These are phyloP conservation scores for Paracamarosporium sp. DNA, from an alignment of 2,329 filamentous ascomycete genomes.

Conservation along the genomic window DNA sequence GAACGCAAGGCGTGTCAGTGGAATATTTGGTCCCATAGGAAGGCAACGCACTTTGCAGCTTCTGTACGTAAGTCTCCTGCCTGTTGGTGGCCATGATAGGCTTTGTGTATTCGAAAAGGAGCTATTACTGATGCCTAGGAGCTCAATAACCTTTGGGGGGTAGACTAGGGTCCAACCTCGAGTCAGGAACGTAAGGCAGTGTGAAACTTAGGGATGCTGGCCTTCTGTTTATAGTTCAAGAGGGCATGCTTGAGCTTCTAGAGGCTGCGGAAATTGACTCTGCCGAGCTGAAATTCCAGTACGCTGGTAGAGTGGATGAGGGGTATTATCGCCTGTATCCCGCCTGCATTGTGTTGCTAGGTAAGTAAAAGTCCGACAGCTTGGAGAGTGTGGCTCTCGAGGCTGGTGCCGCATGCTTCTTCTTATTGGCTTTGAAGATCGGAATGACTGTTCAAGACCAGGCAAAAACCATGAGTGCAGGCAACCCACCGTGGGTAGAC, in stretches of 20 bases:
- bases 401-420: slow-evolving; percentile 21
- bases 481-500: slow-evolving; percentile 20
- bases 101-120: too few relatives aligned
- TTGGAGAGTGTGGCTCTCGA: slow-evolving; percentile 25
- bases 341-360: not conserved
- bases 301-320: slow-evolving; percentile 19
- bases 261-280: slow-evolving; percentile 25
- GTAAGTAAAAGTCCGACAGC: not conserved
- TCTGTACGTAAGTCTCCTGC: slow-evolving; percentile 38
- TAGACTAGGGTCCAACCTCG: slow-evolving; percentile 24
- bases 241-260: slow-evolving; percentile 31
- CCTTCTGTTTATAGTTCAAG: slow-evolving; percentile 40
- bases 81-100: slow-evolving; percentile 31
- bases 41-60: slow-evolving; percentile 37
- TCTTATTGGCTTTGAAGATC: slow-evolving; percentile 2
- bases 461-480: not conserved
- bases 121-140: too few relatives aligned
- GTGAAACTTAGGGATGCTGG: slow-evolving; percentile 26
- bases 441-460: not conserved
- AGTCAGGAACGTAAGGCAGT: slow-evolving; percentile 28
- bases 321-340: slow-evolving; percentile 10
- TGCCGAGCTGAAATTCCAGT: slow-evolving; percentile 29
- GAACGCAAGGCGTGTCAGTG: slow-evolving; percentile 10
- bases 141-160: not conserved
- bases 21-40: slow-evolving; percentile 15